A percentile compares a stretch with the other conserved stretches of the same genome.
These are phyloP conservation scores for Yamadazyma friedrichii DNA, from an alignment of 1,139 yeast genomes.

Conservation along the genomic window DNA sequence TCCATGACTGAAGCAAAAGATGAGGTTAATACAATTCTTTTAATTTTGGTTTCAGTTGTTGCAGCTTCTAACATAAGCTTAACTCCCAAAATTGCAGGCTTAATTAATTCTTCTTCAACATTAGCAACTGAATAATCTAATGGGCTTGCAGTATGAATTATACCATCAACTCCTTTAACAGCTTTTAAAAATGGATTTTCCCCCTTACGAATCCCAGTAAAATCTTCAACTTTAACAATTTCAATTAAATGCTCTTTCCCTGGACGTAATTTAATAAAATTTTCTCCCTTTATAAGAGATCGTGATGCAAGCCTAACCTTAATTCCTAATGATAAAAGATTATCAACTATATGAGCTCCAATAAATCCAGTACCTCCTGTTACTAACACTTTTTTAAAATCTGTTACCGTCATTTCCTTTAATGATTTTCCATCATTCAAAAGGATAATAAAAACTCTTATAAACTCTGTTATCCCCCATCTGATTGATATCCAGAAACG, in stretches of 20 bases:
- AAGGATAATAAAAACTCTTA: neutral
- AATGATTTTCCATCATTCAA: constrained; percentile 5
- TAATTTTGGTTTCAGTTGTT: constrained; percentile 22
- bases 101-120: constrained; percentile 21
- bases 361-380: constrained; percentile 61
- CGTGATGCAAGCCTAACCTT: constrained; percentile 31
- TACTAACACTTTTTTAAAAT: constrained; percentile 32
- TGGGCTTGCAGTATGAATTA: constrained; percentile 22
- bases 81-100: constrained; percentile 25
- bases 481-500: neutral
- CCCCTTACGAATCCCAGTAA: constrained; percentile 13
- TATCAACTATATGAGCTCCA: constrained; percentile 39
- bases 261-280: constrained; percentile 16
- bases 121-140: constrained; percentile 17
- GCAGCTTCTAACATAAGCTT: constrained; percentile 25
- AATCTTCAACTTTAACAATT: constrained; percentile 18
- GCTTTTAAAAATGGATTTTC: constrained; percentile 19
- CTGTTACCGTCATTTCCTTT: constrained; percentile 1
- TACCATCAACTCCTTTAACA: constrained; percentile 19
- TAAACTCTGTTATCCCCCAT: neutral
- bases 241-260: constrained; percentile 16
- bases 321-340: constrained; percentile 23
- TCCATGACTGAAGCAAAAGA: constrained; percentile 25
- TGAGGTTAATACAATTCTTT: constrained; percentile 30
- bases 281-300: constrained; percentile 25